A percentile compares a stretch with the other conserved stretches of the same genome.
These are phyloP conservation scores for Cercospora berteroae DNA, from an alignment of 2,329 filamentous ascomycete species.

Conservation along the genomic window DNA sequence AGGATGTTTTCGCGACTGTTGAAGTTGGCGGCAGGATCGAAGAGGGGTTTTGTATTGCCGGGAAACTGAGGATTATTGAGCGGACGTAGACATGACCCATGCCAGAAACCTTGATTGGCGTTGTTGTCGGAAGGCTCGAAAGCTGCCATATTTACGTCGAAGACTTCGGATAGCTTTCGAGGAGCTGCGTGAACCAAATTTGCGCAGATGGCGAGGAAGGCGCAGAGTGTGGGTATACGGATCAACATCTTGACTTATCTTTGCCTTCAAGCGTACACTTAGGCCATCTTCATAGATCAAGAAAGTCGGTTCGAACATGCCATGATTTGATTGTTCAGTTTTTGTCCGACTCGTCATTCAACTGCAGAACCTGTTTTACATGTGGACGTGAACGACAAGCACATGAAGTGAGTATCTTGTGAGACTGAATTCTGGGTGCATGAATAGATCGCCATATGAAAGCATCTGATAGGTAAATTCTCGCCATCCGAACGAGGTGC, in stretches of 20 bases:
- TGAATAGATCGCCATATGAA: neutral
- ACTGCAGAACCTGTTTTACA: neutral
- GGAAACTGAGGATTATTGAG: neutral
- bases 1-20: neutral
- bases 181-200: neutral
- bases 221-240: neutral
- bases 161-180: neutral
- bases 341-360: neutral
- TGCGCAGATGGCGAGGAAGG: neutral
- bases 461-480: neutral
- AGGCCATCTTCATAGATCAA: neutral
- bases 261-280: neutral
- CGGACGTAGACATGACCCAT: neutral
- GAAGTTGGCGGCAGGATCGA: neutral
- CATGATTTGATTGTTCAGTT: neutral
- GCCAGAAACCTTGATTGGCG: neutral
- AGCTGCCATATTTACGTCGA: neutral
- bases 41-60: neutral
- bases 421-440: neutral
- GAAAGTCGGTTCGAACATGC: neutral
- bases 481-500: neutral
- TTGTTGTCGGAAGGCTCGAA: neutral
- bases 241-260: neutral
- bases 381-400: neutral
- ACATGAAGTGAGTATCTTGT: neutral